Conservation (phyloP, 768 basidiomycete genomes). For the Hebeloma cylindrosporum region DNA sequence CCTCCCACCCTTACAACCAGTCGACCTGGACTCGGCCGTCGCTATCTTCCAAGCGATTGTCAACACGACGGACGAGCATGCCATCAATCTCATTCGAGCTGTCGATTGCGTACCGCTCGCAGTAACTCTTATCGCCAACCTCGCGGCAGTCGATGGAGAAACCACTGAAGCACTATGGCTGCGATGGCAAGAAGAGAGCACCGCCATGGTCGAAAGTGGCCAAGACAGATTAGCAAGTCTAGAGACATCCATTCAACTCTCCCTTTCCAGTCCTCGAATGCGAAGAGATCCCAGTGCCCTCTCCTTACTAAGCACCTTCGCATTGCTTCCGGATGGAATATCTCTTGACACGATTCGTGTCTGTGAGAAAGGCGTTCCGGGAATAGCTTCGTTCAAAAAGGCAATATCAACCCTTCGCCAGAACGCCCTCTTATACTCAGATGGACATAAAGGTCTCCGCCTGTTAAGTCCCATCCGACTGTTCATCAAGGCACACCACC, state of each 20-base stretch:
- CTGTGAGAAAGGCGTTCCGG: slow-evolving; percentile 21
- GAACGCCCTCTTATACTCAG: slow-evolving; percentile 26
- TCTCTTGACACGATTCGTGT: slow-evolving; percentile 16
- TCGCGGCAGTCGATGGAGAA: slow-evolving; percentile 32
- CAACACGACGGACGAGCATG: slow-evolving; percentile 22
- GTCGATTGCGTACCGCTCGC: slow-evolving; percentile 35
- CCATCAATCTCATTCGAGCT: slow-evolving; percentile 24
- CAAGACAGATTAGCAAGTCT: slow-evolving; percentile 29
- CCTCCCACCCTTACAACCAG: slow-evolving; percentile 27
- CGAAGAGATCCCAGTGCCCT: slow-evolving; percentile 24
- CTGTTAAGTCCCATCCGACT: slow-evolving; percentile 31
- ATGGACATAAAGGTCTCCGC: slow-evolving; percentile 20
- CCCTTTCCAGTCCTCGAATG: slow-evolving; percentile 30
- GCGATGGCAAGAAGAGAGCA: slow-evolving; percentile 31
- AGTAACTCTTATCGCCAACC: slow-evolving; percentile 31
- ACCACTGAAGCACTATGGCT: slow-evolving; percentile 28
- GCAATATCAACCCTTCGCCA: slow-evolving; percentile 27
- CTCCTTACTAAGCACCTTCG: slow-evolving; percentile 26
- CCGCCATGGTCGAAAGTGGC: slow-evolving; percentile 27
- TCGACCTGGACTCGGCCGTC: slow-evolving; percentile 25
- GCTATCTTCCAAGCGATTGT: slow-evolving; percentile 27
- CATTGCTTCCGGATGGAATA: slow-evolving; percentile 31
- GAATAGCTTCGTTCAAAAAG: slow-evolving; percentile 21
- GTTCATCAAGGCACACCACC: slow-evolving; percentile 21
- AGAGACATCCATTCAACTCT: slow-evolving; percentile 31